These are phyloP conservation scores for Phlebiopsis gigantea DNA, from an alignment of 768 basidiomycete genomes.

Conservation along the genomic window DNA sequence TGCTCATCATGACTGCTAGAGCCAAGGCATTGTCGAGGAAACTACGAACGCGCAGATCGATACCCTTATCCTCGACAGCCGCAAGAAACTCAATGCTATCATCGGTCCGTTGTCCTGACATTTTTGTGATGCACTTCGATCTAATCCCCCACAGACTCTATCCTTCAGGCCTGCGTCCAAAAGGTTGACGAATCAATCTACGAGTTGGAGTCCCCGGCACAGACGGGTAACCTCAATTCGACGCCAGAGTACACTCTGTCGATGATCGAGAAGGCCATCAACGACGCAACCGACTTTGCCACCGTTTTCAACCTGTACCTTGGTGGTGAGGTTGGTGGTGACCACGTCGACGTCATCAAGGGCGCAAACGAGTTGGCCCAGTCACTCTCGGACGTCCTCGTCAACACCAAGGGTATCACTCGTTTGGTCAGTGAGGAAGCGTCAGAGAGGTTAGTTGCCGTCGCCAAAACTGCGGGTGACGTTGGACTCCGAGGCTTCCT, in stretches of 20 bases:
- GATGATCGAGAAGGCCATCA: constrained; percentile 95
- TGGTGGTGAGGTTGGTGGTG: constrained; percentile 80
- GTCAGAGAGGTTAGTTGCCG: constrained; percentile 80
- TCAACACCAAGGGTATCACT: constrained; percentile 94
- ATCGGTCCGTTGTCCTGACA: constrained; percentile 54
- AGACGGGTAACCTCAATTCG: constrained; percentile 93
- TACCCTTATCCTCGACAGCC: constrained; percentile 90
- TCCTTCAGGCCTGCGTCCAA: constrained; percentile 91
- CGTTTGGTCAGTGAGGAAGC: constrained; percentile 87
- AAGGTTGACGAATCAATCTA: constrained; percentile 98
- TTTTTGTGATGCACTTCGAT: not conserved
- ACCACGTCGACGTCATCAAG: constrained; percentile 97
- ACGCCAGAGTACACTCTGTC: constrained; percentile 98
- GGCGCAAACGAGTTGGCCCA: constrained; percentile 96
- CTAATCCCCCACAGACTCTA: constrained; percentile 64
- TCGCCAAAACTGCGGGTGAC: constrained; percentile 85
- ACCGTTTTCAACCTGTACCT: constrained; percentile 90
- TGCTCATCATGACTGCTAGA: constrained; percentile 35
- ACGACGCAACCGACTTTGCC: constrained; percentile 95
- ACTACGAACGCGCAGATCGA: constrained; percentile 97
- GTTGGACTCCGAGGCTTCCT: constrained; percentile 89
- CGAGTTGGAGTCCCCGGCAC: constrained; percentile 93
- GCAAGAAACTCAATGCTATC: constrained; percentile 96
- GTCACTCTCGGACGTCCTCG: constrained; percentile 83
- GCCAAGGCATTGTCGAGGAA: constrained; percentile 77